Percentiles rank a stretch among this genome's conserved stretches.
Evolutionary conservation across 441 rosid genomes (phyloP).

Genomic region (Hura crepitans): DNA sequence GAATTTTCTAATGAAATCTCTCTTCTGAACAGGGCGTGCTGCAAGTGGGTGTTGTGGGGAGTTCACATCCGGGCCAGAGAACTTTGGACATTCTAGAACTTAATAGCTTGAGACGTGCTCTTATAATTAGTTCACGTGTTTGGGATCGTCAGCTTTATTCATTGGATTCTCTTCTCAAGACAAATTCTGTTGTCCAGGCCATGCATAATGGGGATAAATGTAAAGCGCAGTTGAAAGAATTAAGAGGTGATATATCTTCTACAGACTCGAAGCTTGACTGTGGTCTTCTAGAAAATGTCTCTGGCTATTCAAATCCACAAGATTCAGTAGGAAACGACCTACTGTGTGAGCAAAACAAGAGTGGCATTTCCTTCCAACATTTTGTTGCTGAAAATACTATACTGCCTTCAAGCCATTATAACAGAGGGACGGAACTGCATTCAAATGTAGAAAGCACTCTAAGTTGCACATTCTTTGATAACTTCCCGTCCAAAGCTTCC

Average conservation of each 20-base stretch:
- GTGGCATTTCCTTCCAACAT: slow-evolving; percentile 19
- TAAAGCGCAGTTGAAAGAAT: slow-evolving; percentile 29
- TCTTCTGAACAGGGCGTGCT: slow-evolving; percentile 49
- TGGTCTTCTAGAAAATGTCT: slow-evolving; percentile 25
- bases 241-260: slow-evolving; percentile 25
- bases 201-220: slow-evolving; percentile 32
- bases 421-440: slow-evolving; percentile 37
- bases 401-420: slow-evolving; percentile 26
- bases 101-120: slow-evolving; percentile 57
- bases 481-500: slow-evolving; percentile 43
- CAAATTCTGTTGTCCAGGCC: slow-evolving; percentile 36
- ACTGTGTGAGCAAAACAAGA: slow-evolving; percentile 30
- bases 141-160: slow-evolving; percentile 77
- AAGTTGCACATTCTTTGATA: slow-evolving; percentile 22
- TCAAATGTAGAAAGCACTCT: slow-evolving; percentile 43
- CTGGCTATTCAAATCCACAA: slow-evolving; percentile 28
- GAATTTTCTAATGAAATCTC: slow-evolving; percentile 15
- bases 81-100: slow-evolving; percentile 72
- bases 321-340: slow-evolving; percentile 30
- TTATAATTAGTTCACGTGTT: slow-evolving; percentile 61
- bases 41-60: slow-evolving; percentile 41
- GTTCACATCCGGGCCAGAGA: slow-evolving; percentile 32
- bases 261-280: slow-evolving; percentile 30
- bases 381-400: slow-evolving; percentile 29
- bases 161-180: slow-evolving; percentile 52